A percentile compares a stretch with the other conserved stretches of the same genome.
Conservation (phyloP, 2,329 filamentous ascomycete genomes). For the Scedosporium minutisporum region DNA sequence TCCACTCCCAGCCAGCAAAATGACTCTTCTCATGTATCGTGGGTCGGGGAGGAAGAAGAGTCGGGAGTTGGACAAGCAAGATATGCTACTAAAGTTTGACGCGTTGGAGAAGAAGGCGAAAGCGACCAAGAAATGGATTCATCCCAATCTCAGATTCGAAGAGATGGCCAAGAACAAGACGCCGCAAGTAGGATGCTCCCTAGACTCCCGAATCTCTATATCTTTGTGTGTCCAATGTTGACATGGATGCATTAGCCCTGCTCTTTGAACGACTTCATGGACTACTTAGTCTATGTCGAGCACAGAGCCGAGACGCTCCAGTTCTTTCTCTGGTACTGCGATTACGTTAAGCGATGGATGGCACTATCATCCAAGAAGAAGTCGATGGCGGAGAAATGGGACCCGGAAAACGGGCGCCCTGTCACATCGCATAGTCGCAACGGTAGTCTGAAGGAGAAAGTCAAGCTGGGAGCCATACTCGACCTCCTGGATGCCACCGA, state of each 20-base stretch:
- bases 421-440: conserved; percentile 6
- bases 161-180: conserved; percentile 11
- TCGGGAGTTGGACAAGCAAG: background rate
- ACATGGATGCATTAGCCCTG: conserved; percentile 7
- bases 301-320: conserved; percentile 72
- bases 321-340: conserved; percentile 61
- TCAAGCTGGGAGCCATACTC: conserved; percentile 9
- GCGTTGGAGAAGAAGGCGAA: conserved; percentile 3
- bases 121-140: conserved; percentile 3
- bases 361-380: conserved; percentile 32
- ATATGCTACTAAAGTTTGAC: background rate
- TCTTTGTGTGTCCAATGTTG: background rate
- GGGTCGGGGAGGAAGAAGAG: conserved; percentile 4
- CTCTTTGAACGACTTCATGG: conserved; percentile 59
- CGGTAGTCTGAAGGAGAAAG: conserved; percentile 8
- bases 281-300: conserved; percentile 74
- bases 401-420: conserved; percentile 8
- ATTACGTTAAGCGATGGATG: conserved; percentile 44
- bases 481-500: conserved; percentile 7
- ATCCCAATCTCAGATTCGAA: conserved; percentile 9
- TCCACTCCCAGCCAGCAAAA: background rate
- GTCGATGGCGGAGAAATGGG: conserved; percentile 59
- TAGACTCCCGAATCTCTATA: no score
- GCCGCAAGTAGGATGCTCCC: conserved; percentile 5
- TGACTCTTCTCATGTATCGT: conserved; percentile 5